Percentiles rank a stretch among this genome's conserved stretches.
Evolutionary conservation across 2,329 filamentous ascomycete species (phyloP).

Genomic region (Microdochium bolleyi): DNA sequence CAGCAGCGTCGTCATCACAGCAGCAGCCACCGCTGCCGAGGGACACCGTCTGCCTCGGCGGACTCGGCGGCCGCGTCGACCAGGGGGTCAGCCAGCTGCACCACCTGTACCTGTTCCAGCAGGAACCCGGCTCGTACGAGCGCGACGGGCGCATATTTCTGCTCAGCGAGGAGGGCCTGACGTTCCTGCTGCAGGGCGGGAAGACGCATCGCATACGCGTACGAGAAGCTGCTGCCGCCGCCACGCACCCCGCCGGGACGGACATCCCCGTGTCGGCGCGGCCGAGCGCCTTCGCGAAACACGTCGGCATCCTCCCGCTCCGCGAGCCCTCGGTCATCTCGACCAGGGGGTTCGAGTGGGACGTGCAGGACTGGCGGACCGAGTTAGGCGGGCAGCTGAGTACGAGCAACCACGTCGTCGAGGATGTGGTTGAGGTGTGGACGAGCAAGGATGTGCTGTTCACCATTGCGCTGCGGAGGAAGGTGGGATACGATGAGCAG

Average conservation of each 20-base stretch:
- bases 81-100: slow-evolving; percentile 86
- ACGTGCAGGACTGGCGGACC: slow-evolving; percentile 75
- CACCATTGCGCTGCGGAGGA: slow-evolving; percentile 55
- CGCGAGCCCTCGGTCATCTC: slow-evolving; percentile 72
- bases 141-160: slow-evolving; percentile 60
- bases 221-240: slow-evolving; percentile 32
- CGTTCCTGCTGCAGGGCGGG: slow-evolving; percentile 68
- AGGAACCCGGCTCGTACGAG: slow-evolving; percentile 20
- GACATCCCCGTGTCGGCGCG: not conserved
- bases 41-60: slow-evolving; percentile 75
- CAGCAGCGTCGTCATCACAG: slow-evolving; percentile 16
- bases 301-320: slow-evolving; percentile 81
- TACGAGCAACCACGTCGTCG: slow-evolving; percentile 70
- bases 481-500: not conserved
- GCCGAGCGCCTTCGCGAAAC: slow-evolving; percentile 52
- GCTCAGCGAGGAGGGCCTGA: slow-evolving; percentile 72
- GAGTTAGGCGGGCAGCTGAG: slow-evolving; percentile 66
- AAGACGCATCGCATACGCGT: slow-evolving; percentile 63
- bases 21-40: slow-evolving; percentile 7
- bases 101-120: slow-evolving; percentile 64
- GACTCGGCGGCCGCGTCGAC: slow-evolving; percentile 83
- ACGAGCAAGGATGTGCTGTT: slow-evolving; percentile 62
- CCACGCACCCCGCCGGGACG: not conserved
- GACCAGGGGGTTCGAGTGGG: slow-evolving; percentile 81
- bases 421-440: slow-evolving; percentile 52